phyloP scores from a whole-genome alignment of 163 green algal species.

The Scenedesmus sp. region DNA sequence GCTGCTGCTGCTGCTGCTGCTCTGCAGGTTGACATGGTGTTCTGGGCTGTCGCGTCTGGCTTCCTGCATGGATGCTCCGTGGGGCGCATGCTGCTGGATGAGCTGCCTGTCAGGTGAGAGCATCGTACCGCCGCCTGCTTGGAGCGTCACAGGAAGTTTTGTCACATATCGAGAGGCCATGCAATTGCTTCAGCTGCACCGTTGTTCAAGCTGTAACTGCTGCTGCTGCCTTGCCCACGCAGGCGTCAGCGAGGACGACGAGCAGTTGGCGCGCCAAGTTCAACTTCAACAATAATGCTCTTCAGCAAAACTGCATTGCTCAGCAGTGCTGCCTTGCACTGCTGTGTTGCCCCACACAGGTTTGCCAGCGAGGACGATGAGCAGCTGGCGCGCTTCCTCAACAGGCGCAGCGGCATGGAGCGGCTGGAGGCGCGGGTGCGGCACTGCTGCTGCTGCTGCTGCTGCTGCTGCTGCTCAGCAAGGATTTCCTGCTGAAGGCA shows the following conservation, averaged over 20 bases:
- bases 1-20: constrained; percentile 14
- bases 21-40: constrained; percentile 24
- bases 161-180: too few species aligned
- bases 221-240: too few species aligned
- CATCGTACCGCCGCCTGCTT: too few species aligned
- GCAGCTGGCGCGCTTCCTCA: constrained; percentile 35
- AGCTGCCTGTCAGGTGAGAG: constrained; percentile 19
- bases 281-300: too few species aligned
- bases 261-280: too few species aligned
- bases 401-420: constrained; percentile 39
- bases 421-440: constrained; percentile 24
- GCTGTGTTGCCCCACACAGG: neutral
- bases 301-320: too few species aligned
- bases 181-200: too few species aligned
- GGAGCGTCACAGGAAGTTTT: too few species aligned
- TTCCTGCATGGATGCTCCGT: constrained; percentile 13
- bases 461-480: too few species aligned
- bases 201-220: too few species aligned
- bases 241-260: too few species aligned
- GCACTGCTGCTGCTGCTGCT: neutral
- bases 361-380: constrained; percentile 18
- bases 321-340: neutral
- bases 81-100: neutral
- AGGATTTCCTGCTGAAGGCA: neutral
- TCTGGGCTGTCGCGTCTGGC: constrained; percentile 5